Percentiles rank a stretch among this genome's conserved stretches.
Evolutionary conservation across 495 filamentous ascomycete genomes (phyloP).

Genomic region (Astrothelium macrocarpum): DNA sequence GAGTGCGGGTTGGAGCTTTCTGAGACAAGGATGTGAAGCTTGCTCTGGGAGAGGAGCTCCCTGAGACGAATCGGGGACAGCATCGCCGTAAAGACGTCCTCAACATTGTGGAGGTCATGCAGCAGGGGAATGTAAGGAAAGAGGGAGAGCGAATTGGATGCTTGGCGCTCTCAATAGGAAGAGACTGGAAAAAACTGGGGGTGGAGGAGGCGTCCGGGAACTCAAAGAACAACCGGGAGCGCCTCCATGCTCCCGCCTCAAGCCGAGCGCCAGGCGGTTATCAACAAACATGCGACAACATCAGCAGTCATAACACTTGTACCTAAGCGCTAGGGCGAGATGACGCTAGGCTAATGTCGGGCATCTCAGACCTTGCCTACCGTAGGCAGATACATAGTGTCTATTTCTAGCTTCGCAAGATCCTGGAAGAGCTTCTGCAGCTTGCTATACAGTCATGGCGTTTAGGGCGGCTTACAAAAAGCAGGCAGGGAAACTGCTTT

Average conservation of each 20-base stretch:
- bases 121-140: not conserved
- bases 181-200: not conserved
- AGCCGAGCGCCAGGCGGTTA: not conserved
- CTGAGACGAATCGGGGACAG: constrained; percentile 25
- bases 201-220: too few species aligned
- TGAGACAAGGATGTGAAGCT: constrained; percentile 22
- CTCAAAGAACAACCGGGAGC: not conserved
- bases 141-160: not conserved
- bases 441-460: not conserved
- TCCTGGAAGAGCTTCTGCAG: not conserved
- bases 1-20: constrained; percentile 25
- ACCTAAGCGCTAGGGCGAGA: too few species aligned
- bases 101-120: constrained; percentile 28
- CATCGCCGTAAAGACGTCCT: constrained; percentile 28
- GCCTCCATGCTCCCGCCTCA: not conserved
- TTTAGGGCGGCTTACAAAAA: constrained; percentile 1
- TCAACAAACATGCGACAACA: not conserved
- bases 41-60: constrained; percentile 21
- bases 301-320: too few species aligned
- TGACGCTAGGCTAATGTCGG: too few species aligned
- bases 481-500: not conserved
- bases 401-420: too few species aligned
- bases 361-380: too few species aligned
- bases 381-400: too few species aligned
- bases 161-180: not conserved